Conservation (phyloP, 1,284 basidiomycete genomes). For the Rhodotorula mucilaginosa region DNA sequence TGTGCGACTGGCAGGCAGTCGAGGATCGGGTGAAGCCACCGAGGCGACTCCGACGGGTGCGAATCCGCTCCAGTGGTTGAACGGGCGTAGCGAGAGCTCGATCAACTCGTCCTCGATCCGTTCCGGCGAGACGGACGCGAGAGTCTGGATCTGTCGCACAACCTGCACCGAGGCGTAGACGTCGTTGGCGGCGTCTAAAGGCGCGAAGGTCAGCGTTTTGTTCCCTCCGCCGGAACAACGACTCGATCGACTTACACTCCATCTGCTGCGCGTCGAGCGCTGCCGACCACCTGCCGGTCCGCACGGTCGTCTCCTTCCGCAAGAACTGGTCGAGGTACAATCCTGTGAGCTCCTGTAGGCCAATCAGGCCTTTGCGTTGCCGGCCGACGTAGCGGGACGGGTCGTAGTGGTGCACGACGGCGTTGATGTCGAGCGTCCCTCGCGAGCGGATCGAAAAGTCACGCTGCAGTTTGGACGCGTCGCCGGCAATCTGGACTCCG, state of each 20-base stretch:
- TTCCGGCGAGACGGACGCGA: not conserved
- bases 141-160: constrained; percentile 30
- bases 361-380: constrained; percentile 39
- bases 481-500: constrained; percentile 49
- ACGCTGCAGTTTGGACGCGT: constrained; percentile 49
- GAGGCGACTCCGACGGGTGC: not conserved
- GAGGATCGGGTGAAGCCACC: not conserved
- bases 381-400: constrained; percentile 38
- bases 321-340: constrained; percentile 46
- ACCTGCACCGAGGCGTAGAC: constrained; percentile 49
- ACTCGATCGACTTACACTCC: constrained; percentile 46
- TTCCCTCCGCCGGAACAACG: not conserved
- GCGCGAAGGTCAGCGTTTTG: not conserved
- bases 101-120: not conserved
- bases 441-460: constrained; percentile 43
- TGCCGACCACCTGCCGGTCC: constrained; percentile 48
- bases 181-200: constrained; percentile 52
- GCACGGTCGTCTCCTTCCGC: constrained; percentile 47
- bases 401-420: constrained; percentile 47
- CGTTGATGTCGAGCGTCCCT: constrained; percentile 49
- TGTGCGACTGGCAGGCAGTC: too few relatives aligned
- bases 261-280: constrained; percentile 44
- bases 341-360: constrained; percentile 46
- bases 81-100: not conserved
- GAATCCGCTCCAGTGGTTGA: not conserved